Conservation (phyloP, 345 rosid species). For the Lepidium didymum region DNA sequence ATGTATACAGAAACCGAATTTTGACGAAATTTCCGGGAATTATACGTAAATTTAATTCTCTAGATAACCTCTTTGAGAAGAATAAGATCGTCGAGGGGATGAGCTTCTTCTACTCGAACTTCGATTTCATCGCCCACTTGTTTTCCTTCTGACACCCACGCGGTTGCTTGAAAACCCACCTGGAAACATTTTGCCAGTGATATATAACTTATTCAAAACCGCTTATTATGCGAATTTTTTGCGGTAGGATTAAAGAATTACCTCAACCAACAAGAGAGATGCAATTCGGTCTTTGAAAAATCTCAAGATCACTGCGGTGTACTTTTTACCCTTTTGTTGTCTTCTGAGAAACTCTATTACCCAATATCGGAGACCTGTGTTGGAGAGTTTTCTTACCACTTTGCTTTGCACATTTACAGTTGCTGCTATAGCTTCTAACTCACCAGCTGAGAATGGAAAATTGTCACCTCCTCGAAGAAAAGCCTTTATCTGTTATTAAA, state of each 20-base stretch:
- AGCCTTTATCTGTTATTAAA: slow-evolving; percentile 58
- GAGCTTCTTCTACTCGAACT: slow-evolving; percentile 77
- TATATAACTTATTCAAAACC: neutral
- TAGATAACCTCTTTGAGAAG: slow-evolving; percentile 54
- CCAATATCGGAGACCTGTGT: slow-evolving; percentile 81
- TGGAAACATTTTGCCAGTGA: slow-evolving; percentile 26
- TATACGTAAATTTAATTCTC: neutral
- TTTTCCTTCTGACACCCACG: slow-evolving; percentile 69
- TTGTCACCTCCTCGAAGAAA: slow-evolving; percentile 77
- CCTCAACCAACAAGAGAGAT: slow-evolving; percentile 72
- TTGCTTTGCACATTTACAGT: slow-evolving; percentile 53
- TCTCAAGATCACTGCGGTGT: slow-evolving; percentile 64
- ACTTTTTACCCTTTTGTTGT: slow-evolving; percentile 67
- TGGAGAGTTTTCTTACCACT: slow-evolving; percentile 51
- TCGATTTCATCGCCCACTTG: slow-evolving; percentile 77
- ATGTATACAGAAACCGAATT: slow-evolving; percentile 3
- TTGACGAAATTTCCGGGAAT: slow-evolving; percentile 1
- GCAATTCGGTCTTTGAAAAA: slow-evolving; percentile 82
- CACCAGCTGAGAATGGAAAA: slow-evolving; percentile 81
- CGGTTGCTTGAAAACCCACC: slow-evolving; percentile 81
- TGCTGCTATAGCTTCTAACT: slow-evolving; percentile 83
- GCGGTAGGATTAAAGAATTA: slow-evolving; percentile 15
- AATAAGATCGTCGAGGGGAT: slow-evolving; percentile 72
- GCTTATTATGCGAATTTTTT: neutral
- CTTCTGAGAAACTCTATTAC: slow-evolving; percentile 67